Evolutionary conservation across 2,329 filamentous ascomycete genomes (phyloP).

Genomic region (Ilyonectria robusta): DNA sequence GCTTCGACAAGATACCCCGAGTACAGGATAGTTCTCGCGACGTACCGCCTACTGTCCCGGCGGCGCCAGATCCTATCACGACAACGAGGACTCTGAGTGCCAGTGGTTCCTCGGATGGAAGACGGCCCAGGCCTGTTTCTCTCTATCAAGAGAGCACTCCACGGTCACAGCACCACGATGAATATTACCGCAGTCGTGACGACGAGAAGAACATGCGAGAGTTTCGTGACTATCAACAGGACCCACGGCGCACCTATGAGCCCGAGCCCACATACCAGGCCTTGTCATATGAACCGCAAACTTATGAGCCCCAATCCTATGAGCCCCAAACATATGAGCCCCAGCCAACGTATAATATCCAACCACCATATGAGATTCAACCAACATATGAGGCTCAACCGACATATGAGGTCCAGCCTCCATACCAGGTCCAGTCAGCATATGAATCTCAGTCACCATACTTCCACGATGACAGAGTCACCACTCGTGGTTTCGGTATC

Average conservation of each 20-base stretch:
- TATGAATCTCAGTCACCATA: slow-evolving; percentile 39
- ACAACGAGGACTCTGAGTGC: slow-evolving; percentile 34
- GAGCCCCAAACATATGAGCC: slow-evolving; percentile 38
- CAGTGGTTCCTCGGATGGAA: slow-evolving; percentile 37
- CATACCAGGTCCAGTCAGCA: background rate
- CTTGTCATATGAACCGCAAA: background rate
- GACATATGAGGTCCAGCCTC: no score
- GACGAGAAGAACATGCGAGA: slow-evolving; percentile 62
- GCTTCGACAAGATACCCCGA: slow-evolving; percentile 78
- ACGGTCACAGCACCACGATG: slow-evolving; percentile 61
- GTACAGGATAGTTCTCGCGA: slow-evolving; percentile 61
- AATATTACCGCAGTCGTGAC: slow-evolving; percentile 64
- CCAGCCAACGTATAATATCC: slow-evolving; percentile 45
- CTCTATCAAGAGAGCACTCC: slow-evolving; percentile 66
- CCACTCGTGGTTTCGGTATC: slow-evolving; percentile 66
- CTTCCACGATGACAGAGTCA: slow-evolving; percentile 63
- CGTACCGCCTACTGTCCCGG: slow-evolving; percentile 60
- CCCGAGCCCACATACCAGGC: slow-evolving; percentile 19
- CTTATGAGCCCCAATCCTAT: slow-evolving; percentile 45
- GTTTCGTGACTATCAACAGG: slow-evolving; percentile 56
- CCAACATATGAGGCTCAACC: slow-evolving; percentile 36
- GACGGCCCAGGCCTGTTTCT: slow-evolving; percentile 62
- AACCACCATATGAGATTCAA: slow-evolving; percentile 1
- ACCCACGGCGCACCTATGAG: slow-evolving; percentile 50
- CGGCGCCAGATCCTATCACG: slow-evolving; percentile 53